phyloP scores from a whole-genome alignment of 495 filamentous ascomycete genomes.

The Collariella sp. region DNA sequence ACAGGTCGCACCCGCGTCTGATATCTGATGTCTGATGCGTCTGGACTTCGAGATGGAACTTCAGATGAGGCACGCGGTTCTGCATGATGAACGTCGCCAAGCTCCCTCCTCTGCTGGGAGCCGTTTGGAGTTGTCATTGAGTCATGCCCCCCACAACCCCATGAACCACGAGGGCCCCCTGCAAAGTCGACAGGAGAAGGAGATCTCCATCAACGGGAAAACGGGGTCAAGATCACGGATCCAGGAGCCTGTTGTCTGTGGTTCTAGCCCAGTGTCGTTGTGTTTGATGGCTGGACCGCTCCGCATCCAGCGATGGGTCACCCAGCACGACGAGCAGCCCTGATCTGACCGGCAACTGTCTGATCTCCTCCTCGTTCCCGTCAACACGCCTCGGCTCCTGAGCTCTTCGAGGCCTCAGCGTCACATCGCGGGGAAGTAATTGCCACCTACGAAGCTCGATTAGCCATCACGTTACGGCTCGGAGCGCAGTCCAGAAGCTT shows the following conservation, averaged over 20 bases:
- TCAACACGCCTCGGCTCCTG: slow-evolving; percentile 12
- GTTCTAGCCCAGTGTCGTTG: too few species aligned
- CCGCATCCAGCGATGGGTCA: not conserved
- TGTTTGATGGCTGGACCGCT: not conserved
- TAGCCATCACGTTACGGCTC: not conserved
- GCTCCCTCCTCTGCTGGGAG: not conserved
- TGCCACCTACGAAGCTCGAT: not conserved
- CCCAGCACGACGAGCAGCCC: not conserved
- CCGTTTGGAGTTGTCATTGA: not conserved
- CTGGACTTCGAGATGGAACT: not conserved
- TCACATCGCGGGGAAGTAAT: not conserved
- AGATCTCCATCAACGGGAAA: not conserved
- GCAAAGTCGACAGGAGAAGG: not conserved
- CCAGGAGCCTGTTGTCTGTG: not conserved
- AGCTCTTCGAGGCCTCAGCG: not conserved
- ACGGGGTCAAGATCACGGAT: not conserved
- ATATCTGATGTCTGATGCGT: not conserved
- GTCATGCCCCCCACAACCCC: not conserved
- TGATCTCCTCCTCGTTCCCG: slow-evolving; percentile 20
- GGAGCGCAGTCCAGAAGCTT: not conserved
- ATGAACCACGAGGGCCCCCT: not conserved
- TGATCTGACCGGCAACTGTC: slow-evolving; percentile 11
- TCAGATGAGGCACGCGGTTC: not conserved
- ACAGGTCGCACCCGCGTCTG: slow-evolving; percentile 10
- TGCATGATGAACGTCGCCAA: not conserved